Percentiles rank a stretch among this genome's conserved stretches.
Conservation (phyloP, 176 grass and related monocot species). For the Musa itinerans region DNA sequence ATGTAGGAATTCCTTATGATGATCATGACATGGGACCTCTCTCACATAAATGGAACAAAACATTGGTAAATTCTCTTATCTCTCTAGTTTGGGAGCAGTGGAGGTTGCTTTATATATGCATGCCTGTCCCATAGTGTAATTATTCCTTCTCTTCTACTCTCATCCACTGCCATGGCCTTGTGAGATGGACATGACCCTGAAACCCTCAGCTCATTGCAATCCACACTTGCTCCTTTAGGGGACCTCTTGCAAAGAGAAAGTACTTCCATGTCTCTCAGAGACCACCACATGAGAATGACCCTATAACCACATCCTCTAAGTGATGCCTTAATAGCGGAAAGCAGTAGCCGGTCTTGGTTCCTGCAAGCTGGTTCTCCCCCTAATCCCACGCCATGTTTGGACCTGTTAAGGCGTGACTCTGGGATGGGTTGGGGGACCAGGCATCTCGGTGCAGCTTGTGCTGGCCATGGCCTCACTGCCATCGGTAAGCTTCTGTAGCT, state of each 20-base stretch:
- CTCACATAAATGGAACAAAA: neutral
- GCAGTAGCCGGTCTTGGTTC: too few relatives aligned
- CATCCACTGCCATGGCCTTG: neutral
- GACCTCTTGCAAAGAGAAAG: conserved; percentile 7
- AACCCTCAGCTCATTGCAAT: neutral
- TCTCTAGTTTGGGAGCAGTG: neutral
- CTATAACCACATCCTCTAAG: neutral
- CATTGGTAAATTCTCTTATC: neutral
- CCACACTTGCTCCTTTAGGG: conserved; percentile 6
- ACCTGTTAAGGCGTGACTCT: too few relatives aligned
- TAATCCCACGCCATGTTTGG: too few relatives aligned
- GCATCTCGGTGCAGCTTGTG: too few relatives aligned
- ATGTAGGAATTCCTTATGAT: neutral
- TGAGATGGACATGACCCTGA: neutral
- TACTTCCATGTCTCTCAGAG: neutral
- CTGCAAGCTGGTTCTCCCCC: too few relatives aligned
- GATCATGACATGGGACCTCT: neutral
- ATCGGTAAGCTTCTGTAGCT: too few relatives aligned
- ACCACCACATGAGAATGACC: neutral
- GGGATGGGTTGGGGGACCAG: too few relatives aligned
- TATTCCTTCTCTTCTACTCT: neutral
- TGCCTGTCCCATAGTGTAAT: neutral
- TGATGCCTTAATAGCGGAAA: too few relatives aligned
- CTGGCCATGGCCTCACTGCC: too few relatives aligned
- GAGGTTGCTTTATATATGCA: conserved; percentile 7